phyloP scores from a whole-genome alignment of 2,329 filamentous ascomycete genomes.

The Sporothrix pseudoabietina region DNA sequence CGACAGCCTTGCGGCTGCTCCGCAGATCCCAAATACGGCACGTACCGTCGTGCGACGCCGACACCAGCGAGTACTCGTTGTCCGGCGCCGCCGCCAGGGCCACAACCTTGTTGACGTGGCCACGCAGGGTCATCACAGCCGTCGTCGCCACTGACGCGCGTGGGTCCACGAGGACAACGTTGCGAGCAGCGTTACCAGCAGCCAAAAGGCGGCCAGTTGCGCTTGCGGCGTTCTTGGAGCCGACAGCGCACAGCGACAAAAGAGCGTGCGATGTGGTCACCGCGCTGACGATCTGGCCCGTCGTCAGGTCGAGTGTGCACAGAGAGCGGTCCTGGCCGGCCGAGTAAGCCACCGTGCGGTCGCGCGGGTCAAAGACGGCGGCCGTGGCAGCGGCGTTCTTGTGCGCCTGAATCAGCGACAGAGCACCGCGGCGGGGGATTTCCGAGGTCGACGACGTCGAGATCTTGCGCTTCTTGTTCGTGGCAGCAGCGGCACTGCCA shows the following conservation, averaged over 20 bases:
- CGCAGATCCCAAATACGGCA: conserved; percentile 93
- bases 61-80: conserved; percentile 81
- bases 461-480: conserved; percentile 76
- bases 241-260: conserved; percentile 73
- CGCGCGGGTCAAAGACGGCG: conserved; percentile 80
- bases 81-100: conserved; percentile 56
- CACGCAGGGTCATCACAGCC: conserved; percentile 85
- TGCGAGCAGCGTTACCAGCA: conserved; percentile 79
- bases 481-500: conserved; percentile 43
- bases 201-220: conserved; percentile 52
- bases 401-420: conserved; percentile 73
- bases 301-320: conserved; percentile 88
- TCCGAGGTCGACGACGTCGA: conserved; percentile 47
- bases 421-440: conserved; percentile 72
- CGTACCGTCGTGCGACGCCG: conserved; percentile 88
- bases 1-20: conserved; percentile 60
- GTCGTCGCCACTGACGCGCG: conserved; percentile 74
- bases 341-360: conserved; percentile 88
- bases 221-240: neutral
- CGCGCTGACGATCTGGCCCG: conserved; percentile 74
- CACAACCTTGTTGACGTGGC: conserved; percentile 75
- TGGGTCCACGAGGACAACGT: conserved; percentile 92
- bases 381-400: conserved; percentile 65
- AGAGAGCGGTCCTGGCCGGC: conserved; percentile 89
- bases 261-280: conserved; percentile 82